Evolutionary conservation across 192 early-diverging fungal species (phyloP).

Genomic region (Pilaira anomala): DNA sequence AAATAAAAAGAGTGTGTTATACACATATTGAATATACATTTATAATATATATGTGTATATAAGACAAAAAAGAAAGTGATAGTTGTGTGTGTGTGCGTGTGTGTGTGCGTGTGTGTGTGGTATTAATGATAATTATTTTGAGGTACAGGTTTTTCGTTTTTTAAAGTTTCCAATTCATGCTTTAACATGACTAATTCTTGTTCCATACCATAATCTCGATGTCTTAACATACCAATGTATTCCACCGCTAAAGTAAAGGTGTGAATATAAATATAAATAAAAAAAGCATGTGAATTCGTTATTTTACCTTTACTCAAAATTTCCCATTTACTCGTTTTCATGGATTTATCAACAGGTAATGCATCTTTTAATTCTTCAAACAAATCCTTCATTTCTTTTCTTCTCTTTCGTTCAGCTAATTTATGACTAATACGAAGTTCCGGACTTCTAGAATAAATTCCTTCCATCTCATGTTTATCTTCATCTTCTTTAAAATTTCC

Average conservation of each 20-base stretch:
- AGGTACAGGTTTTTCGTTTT: too few species aligned
- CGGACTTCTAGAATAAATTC: slow-evolving; percentile 49
- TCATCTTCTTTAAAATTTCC: not conserved
- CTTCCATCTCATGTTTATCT: not conserved
- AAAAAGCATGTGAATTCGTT: not conserved
- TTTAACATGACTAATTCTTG: slow-evolving; percentile 28
- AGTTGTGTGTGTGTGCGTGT: too few species aligned
- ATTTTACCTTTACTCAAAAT: slow-evolving; percentile 75
- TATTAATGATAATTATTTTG: too few species aligned
- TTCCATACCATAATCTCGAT: slow-evolving; percentile 38
- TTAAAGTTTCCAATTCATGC: slow-evolving; percentile 1
- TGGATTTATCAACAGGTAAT: slow-evolving; percentile 70
- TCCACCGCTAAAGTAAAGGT: slow-evolving; percentile 44
- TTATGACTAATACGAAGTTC: slow-evolving; percentile 82
- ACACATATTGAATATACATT: too few species aligned
- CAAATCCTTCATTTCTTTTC: slow-evolving; percentile 86
- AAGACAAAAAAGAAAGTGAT: too few species aligned
- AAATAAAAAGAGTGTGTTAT: too few species aligned
- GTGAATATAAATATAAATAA: not conserved
- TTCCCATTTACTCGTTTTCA: slow-evolving; percentile 88
- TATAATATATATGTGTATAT: too few species aligned
- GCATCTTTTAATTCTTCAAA: slow-evolving; percentile 80
- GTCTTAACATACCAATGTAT: slow-evolving; percentile 42
- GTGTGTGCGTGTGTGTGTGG: too few species aligned
- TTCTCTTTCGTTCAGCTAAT: slow-evolving; percentile 81